These are phyloP conservation scores for Paraphysoderma sedebokerense DNA, from an alignment of 371 early-diverging fungal species.

Conservation along the genomic window DNA sequence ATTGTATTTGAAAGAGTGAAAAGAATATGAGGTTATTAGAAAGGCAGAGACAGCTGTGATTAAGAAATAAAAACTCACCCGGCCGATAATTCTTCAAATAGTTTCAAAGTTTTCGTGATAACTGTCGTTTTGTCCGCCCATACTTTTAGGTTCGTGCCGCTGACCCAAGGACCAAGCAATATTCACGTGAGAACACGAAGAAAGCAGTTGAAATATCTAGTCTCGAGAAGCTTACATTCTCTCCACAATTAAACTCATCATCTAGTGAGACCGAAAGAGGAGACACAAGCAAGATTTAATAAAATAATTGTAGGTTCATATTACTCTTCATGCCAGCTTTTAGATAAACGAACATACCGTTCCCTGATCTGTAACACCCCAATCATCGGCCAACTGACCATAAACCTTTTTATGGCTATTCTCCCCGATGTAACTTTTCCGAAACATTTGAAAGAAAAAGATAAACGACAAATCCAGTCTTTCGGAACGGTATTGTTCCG, in stretches of 20 bases:
- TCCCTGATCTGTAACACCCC: conserved; percentile 35
- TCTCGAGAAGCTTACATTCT: conserved; percentile 40
- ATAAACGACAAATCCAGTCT: conserved; percentile 54
- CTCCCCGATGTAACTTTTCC: conserved; percentile 59
- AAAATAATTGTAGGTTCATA: no score
- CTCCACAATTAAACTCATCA: conserved; percentile 50
- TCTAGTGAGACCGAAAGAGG: conserved; percentile 11
- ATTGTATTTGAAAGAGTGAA: background rate
- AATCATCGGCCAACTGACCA: conserved; percentile 24
- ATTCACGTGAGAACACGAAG: background rate
- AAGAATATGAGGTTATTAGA: background rate
- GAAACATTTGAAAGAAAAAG: conserved; percentile 55
- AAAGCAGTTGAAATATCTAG: background rate
- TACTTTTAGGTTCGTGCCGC: conserved; percentile 25
- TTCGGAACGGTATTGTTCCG: no score
- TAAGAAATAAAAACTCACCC: no score
- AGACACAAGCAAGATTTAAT: no score
- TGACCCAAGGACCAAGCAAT: conserved; percentile 5
- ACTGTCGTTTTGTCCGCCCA: conserved; percentile 27
- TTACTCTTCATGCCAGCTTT: no score
- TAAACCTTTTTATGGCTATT: conserved; percentile 36
- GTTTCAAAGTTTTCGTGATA: conserved; percentile 32
- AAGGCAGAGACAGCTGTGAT: background rate
- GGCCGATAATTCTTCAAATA: conserved; percentile 60
- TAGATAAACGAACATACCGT: conserved; percentile 8